phyloP scores from a whole-genome alignment of 768 basidiomycete genomes.

The Cubamyces lactineus region DNA sequence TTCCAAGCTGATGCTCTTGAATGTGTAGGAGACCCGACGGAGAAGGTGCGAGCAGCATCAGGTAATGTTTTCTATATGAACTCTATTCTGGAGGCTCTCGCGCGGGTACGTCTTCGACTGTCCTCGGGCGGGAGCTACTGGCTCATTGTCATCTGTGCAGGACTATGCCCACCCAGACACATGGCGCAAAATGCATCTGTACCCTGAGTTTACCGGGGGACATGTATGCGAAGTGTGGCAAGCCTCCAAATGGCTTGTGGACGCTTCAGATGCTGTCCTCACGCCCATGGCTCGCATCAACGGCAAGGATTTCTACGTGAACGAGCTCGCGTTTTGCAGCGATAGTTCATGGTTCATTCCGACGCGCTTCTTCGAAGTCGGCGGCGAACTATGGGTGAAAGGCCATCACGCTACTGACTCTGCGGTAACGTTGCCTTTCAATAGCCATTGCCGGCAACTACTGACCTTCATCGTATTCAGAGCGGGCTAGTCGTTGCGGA shows the following conservation, averaged over 20 bases:
- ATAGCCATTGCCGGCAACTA: too few species aligned
- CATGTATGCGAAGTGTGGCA: slow-evolving; percentile 34
- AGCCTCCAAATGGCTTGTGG: slow-evolving; percentile 35
- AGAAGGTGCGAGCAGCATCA: slow-evolving; percentile 24
- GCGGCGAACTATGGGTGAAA: slow-evolving; percentile 1
- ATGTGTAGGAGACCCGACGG: slow-evolving; percentile 31
- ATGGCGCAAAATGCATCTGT: slow-evolving; percentile 32
- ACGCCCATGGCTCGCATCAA: slow-evolving; percentile 32
- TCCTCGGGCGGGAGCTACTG: too few species aligned
- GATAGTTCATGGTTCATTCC: slow-evolving; percentile 26
- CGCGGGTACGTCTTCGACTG: too few species aligned
- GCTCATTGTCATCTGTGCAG: too few species aligned
- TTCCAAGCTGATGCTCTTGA: slow-evolving; percentile 23
- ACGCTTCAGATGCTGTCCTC: slow-evolving; percentile 30
- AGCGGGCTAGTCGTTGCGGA: too few species aligned
- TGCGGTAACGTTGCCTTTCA: too few species aligned
- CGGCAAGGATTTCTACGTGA: slow-evolving; percentile 29
- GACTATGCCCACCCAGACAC: slow-evolving; percentile 32
- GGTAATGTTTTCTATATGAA: slow-evolving; percentile 39
- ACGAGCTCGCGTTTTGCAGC: slow-evolving; percentile 28
- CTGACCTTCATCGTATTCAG: too few species aligned
- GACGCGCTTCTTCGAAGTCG: slow-evolving; percentile 15
- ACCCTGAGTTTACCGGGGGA: slow-evolving; percentile 33
- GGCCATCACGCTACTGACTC: background rate
- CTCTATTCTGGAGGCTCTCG: slow-evolving; percentile 22